Evolutionary conservation across 192 early-diverging fungal genomes (phyloP), one percentile per base, ranked within the genome.

Genomic region (Gonapodya sp.): DNA sequence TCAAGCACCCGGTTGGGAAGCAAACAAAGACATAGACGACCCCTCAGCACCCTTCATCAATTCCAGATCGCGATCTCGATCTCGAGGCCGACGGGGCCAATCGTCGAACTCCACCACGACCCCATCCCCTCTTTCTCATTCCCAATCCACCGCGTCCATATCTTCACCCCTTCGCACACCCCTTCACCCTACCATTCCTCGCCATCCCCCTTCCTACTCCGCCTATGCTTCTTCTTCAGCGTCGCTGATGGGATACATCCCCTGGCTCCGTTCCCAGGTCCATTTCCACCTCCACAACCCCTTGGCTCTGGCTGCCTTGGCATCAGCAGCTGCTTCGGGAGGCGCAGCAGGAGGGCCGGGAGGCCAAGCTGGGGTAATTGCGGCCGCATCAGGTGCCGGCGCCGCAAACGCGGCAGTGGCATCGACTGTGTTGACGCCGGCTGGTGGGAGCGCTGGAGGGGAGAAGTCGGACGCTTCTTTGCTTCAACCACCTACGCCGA

Each of bases 251-350:
- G 75, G 30, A 2, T 34, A 77, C 75, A 31, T 77, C 75, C 75
- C 75, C 75, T 77, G 18, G 30, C 75, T 77, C 75, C 75, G 75
- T 2, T 77, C 75, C 8, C 75, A 34, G 8, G 75, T 77, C 8
- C 75, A 2, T 2, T 34, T 32, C 75, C 30, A 18, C 30, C 31
- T 77, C 18, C 75, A 34, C 75, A 77, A 31, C 31, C 75, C 75
- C 18, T 8, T 18, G 8, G 75, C 18, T 33, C 30, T 34, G 75
- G 75, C 34, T 33, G 75, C 75, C 2, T 8, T 77, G 75, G 75
- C 30, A 72, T 30, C 16, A 18, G 64, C 64, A 16, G 64, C 64
- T 18, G 64, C 64, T 18, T 30, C 16, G 18, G 75, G 18, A 2
- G 30, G 75, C 75, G 75, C 34, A 8, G 75, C 30, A 8, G 75